Percentiles rank a stretch among this genome's conserved stretches.
phyloP scores from a whole-genome alignment of 805 yeast species.

The Cyberlindnera japonica region DNA sequence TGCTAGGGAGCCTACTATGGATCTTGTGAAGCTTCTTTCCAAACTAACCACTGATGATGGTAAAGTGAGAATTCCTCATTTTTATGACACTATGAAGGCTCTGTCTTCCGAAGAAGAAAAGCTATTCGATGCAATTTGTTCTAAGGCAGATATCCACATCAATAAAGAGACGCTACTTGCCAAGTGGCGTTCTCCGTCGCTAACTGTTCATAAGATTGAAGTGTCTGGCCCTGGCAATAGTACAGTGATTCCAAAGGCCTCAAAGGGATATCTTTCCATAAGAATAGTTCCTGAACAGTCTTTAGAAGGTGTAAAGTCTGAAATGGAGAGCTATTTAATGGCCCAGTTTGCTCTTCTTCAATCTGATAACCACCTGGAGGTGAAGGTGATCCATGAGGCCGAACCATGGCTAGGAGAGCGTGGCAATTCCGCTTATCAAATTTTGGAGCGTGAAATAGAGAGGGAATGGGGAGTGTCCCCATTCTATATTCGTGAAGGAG shows the following conservation, averaged over 20 bases:
- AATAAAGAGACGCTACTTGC: conserved; percentile 56
- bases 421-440: conserved; percentile 64
- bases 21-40: conserved; percentile 68
- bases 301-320: conserved; percentile 49
- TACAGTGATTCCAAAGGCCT: conserved; percentile 84
- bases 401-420: conserved; percentile 97
- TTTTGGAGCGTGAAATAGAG: conserved; percentile 57
- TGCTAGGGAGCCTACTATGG: conserved; percentile 83
- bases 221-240: conserved; percentile 90
- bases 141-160: conserved; percentile 32
- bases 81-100: conserved; percentile 63
- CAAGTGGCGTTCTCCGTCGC: conserved; percentile 87
- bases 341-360: conserved; percentile 45
- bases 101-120: conserved; percentile 54
- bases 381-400: conserved; percentile 74
- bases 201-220: conserved; percentile 77
- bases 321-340: conserved; percentile 45
- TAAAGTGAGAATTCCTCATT: conserved; percentile 58
- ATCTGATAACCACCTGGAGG: conserved; percentile 57
- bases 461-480: conserved; percentile 81
- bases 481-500: conserved; percentile 89
- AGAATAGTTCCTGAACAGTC: conserved; percentile 90
- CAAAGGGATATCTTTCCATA: conserved; percentile 72
- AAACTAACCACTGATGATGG: conserved; percentile 57
- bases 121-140: conserved; percentile 55